Evolutionary conservation across 2,329 filamentous ascomycete species (phyloP).

Genomic region (Microcyclosporella mali): DNA sequence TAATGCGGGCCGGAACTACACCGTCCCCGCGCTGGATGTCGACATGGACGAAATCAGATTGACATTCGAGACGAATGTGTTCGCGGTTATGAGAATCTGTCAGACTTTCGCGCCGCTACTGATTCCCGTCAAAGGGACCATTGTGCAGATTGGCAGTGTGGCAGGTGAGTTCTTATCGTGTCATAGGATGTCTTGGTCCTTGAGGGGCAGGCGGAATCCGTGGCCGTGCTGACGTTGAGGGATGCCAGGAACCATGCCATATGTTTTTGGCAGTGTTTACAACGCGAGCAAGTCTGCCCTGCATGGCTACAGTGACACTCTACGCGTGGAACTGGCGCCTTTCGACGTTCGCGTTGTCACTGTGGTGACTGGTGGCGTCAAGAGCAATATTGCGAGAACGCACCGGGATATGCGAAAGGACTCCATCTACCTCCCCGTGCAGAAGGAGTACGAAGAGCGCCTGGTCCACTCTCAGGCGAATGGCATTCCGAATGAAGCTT

Average conservation of each 20-base stretch:
- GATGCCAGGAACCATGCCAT: slow-evolving; percentile 33
- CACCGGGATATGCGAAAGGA: slow-evolving; percentile 42
- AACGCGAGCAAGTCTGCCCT: slow-evolving; percentile 56
- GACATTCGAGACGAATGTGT: slow-evolving; percentile 51
- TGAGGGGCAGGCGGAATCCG: too few species aligned
- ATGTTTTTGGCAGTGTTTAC: slow-evolving; percentile 43
- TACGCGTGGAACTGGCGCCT: slow-evolving; percentile 52
- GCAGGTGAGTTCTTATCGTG: slow-evolving; percentile 28
- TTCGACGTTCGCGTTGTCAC: slow-evolving; percentile 44
- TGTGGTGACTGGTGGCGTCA: slow-evolving; percentile 55
- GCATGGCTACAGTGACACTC: slow-evolving; percentile 52
- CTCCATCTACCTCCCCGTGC: slow-evolving; percentile 49
- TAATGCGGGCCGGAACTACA: slow-evolving; percentile 50
- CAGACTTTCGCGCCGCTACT: slow-evolving; percentile 52
- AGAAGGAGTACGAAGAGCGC: slow-evolving; percentile 46
- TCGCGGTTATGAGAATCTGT: slow-evolving; percentile 53
- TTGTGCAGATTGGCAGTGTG: slow-evolving; percentile 41
- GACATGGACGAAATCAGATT: slow-evolving; percentile 42
- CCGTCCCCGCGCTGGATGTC: slow-evolving; percentile 48
- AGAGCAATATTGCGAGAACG: slow-evolving; percentile 52
- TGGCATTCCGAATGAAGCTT: slow-evolving; percentile 47
- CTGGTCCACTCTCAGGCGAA: slow-evolving; percentile 50
- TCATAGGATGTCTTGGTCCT: too few species aligned
- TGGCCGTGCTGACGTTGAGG: background rate
- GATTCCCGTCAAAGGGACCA: slow-evolving; percentile 39